Conservation (phyloP, 2,329 filamentous ascomycete genomes). For the Ascochyta fabae region DNA sequence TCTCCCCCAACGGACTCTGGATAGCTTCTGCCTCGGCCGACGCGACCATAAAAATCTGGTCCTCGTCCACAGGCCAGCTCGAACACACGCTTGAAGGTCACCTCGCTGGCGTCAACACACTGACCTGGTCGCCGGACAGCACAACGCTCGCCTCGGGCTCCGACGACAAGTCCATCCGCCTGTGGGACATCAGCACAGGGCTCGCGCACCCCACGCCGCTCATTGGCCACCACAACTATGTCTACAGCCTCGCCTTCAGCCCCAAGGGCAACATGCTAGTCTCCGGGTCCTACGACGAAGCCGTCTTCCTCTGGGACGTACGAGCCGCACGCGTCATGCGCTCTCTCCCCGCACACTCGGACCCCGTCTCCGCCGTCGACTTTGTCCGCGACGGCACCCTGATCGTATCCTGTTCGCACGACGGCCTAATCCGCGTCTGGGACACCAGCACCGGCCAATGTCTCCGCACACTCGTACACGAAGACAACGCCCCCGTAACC, state of each 20-base stretch:
- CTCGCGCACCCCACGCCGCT: constrained; percentile 67
- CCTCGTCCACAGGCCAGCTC: constrained; percentile 75
- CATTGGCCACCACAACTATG: constrained; percentile 92
- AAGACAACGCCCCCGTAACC: constrained; percentile 90
- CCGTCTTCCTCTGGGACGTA: constrained; percentile 96
- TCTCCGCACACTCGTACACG: constrained; percentile 90
- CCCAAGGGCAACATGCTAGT: constrained; percentile 97
- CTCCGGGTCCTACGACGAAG: constrained; percentile 95
- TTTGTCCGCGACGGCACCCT: constrained; percentile 92
- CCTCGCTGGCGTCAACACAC: constrained; percentile 86
- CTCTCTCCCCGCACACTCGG: constrained; percentile 89
- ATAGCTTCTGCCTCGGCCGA: constrained; percentile 89
- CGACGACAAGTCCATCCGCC: constrained; percentile 92
- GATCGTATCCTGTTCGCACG: constrained; percentile 88
- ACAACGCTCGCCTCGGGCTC: constrained; percentile 87
- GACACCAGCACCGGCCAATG: constrained; percentile 95
- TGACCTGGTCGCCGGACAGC: constrained; percentile 94
- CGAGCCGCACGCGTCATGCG: constrained; percentile 86
- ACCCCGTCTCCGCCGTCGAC: constrained; percentile 92
- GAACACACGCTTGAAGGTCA: constrained; percentile 92
- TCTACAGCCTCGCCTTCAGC: constrained; percentile 93
- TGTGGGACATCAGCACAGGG: constrained; percentile 78
- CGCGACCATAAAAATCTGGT: constrained; percentile 90
- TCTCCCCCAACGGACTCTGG: constrained; percentile 88
- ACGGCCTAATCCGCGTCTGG: constrained; percentile 83